Evolutionary conservation across 768 basidiomycete genomes (phyloP).

Genomic region (Wakefieldia striispora): DNA sequence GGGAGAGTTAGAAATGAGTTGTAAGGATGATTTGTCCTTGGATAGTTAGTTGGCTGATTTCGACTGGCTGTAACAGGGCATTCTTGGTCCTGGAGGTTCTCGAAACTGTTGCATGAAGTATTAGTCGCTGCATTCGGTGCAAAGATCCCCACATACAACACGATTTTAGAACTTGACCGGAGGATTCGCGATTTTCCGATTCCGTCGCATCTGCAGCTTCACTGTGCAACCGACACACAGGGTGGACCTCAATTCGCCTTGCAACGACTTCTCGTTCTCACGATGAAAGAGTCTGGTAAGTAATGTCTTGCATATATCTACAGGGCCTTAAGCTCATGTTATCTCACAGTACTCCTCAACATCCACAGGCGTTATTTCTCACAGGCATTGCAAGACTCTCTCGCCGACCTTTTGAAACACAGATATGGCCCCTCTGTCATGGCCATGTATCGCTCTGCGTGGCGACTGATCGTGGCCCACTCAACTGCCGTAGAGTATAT

Average conservation of each 20-base stretch:
- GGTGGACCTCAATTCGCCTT: conserved; percentile 27
- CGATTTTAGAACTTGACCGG: conserved; percentile 57
- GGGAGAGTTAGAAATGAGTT: conserved; percentile 39
- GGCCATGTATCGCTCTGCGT: conserved; percentile 70
- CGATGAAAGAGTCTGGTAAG: conserved; percentile 50
- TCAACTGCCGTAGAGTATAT: conserved; percentile 39
- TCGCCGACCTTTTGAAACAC: conserved; percentile 56
- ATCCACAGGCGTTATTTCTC: conserved; percentile 69
- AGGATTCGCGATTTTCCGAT: conserved; percentile 60
- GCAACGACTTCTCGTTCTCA: conserved; percentile 44
- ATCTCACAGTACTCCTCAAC: conserved; percentile 51
- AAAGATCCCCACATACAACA: conserved; percentile 48
- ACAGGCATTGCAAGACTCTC: conserved; percentile 60
- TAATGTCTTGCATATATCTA: background rate
- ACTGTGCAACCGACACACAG: conserved; percentile 17
- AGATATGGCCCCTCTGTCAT: conserved; percentile 67
- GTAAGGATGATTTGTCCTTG: conserved; percentile 33
- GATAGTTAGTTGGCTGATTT: background rate
- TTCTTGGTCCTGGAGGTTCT: conserved; percentile 55
- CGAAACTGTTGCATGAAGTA: conserved; percentile 49
- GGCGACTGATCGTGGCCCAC: conserved; percentile 56
- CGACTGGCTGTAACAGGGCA: conserved; percentile 40
- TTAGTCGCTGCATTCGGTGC: conserved; percentile 51
- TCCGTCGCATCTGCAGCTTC: conserved; percentile 45
- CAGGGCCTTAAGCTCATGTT: background rate